Conservation (phyloP, 2,329 filamentous ascomycete species). For the Colletotrichum sp. region DNA sequence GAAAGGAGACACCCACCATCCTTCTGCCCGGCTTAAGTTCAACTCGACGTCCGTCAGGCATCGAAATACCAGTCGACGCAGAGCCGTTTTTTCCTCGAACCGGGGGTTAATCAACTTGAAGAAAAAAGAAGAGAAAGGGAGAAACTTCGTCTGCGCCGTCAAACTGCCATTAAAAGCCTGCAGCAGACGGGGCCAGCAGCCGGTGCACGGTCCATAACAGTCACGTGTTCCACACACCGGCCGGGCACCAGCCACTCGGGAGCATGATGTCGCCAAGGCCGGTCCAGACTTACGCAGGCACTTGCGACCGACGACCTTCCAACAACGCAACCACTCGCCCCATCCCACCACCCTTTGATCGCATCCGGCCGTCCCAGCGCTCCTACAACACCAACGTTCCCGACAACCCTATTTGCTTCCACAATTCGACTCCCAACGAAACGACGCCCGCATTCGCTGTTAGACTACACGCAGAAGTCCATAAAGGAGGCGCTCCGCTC, state of each 20-base stretch:
- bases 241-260: constrained; percentile 4
- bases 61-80: constrained; percentile 38
- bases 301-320: constrained; percentile 4
- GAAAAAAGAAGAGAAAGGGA: constrained; percentile 37
- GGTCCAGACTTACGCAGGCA: constrained; percentile 10
- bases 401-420: constrained; percentile 5
- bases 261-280: constrained; percentile 18
- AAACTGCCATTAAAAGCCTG: constrained; percentile 9
- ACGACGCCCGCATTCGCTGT: background rate
- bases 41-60: constrained; percentile 53
- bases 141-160: constrained; percentile 18
- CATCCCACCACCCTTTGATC: background rate
- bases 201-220: background rate
- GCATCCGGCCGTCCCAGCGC: constrained; percentile 3
- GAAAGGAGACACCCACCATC: constrained; percentile 36
- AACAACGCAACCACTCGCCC: background rate
- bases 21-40: constrained; percentile 61
- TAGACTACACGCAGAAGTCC: background rate
- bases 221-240: constrained; percentile 5
- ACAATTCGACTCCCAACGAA: background rate
- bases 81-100: constrained; percentile 60
- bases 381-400: background rate
- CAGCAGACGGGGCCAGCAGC: background rate
- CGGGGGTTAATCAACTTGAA: constrained; percentile 60
- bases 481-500: background rate